phyloP scores from a whole-genome alignment of 805 yeast species.

The Yarrowia osloensis region DNA sequence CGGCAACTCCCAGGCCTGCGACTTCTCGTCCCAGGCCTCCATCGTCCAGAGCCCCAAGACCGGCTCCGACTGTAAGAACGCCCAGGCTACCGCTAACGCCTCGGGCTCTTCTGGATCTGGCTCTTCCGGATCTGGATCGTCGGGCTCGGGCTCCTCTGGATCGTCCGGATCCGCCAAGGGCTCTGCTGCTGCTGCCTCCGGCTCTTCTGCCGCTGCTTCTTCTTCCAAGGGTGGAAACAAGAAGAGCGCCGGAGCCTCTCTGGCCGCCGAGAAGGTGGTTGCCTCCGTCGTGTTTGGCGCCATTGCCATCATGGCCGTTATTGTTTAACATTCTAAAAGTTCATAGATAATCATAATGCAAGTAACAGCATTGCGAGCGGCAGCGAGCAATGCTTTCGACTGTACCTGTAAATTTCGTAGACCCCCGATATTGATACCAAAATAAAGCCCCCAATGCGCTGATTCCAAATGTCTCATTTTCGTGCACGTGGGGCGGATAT shows the following conservation, averaged over 20 bases:
- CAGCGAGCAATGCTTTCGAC: too few species aligned
- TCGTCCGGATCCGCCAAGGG: background rate
- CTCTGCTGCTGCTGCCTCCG: conserved; percentile 4
- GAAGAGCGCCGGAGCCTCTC: conserved; percentile 20
- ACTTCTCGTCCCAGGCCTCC: conserved; percentile 71
- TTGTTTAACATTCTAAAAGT: conserved; percentile 22
- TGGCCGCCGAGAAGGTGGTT: conserved; percentile 14
- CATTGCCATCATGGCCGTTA: conserved; percentile 26
- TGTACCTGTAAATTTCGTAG: too few species aligned
- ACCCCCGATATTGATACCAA: too few species aligned
- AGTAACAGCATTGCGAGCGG: background rate
- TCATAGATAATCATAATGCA: conserved; percentile 8
- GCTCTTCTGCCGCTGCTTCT: conserved; percentile 1
- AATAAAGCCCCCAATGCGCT: too few species aligned
- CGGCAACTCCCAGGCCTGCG: conserved; percentile 57
- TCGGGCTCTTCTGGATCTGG: conserved; percentile 47
- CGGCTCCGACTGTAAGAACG: conserved; percentile 50
- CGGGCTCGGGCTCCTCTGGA: conserved; percentile 37
- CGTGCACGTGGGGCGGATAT: too few species aligned
- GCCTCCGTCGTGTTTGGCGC: conserved; percentile 7
- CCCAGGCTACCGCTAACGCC: conserved; percentile 41
- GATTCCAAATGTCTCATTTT: too few species aligned
- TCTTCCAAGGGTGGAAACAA: conserved; percentile 22
- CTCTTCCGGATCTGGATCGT: conserved; percentile 36
- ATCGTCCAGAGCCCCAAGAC: conserved; percentile 47